These are phyloP conservation scores for Hericium coralloides DNA, from an alignment of 768 basidiomycete genomes.

Conservation along the genomic window DNA sequence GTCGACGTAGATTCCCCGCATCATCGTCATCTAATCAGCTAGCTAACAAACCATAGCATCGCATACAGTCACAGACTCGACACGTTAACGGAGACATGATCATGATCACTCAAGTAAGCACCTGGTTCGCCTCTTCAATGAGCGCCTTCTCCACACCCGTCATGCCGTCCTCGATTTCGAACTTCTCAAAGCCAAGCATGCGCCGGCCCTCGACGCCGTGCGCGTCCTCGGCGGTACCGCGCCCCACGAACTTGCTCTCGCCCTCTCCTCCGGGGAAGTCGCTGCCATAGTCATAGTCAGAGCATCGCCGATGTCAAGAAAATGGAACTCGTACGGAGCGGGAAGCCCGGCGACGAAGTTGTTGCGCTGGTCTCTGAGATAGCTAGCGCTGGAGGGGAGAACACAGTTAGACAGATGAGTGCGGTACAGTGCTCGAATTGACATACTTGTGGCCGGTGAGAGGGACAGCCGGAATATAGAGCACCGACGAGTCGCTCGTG, in stretches of 20 bases:
- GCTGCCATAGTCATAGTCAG: background rate
- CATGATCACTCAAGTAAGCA: background rate
- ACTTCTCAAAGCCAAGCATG: slow-evolving; percentile 10
- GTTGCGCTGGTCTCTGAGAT: slow-evolving; percentile 53
- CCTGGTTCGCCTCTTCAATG: slow-evolving; percentile 4
- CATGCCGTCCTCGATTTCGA: slow-evolving; percentile 1
- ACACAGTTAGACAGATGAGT: too few relatives aligned
- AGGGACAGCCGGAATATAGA: slow-evolving; percentile 74
- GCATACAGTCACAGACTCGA: too few relatives aligned
- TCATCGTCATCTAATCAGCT: too few relatives aligned
- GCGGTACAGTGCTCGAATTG: background rate
- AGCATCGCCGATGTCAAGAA: background rate
- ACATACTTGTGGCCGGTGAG: slow-evolving; percentile 41
- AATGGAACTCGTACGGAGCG: slow-evolving; percentile 34
- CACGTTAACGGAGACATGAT: background rate
- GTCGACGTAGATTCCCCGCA: too few relatives aligned
- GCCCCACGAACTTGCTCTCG: slow-evolving; percentile 30
- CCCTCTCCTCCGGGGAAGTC: slow-evolving; percentile 53
- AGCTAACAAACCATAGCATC: too few relatives aligned
- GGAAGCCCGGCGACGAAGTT: slow-evolving; percentile 50
- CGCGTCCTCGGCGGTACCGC: slow-evolving; percentile 33
- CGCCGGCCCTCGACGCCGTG: slow-evolving; percentile 3
- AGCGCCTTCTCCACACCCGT: slow-evolving; percentile 3
- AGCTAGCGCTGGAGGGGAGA: slow-evolving; percentile 30
- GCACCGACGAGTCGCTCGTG: slow-evolving; percentile 51